Conservation (phyloP, 139 green algal species). For the Picocystis salinarum region DNA sequence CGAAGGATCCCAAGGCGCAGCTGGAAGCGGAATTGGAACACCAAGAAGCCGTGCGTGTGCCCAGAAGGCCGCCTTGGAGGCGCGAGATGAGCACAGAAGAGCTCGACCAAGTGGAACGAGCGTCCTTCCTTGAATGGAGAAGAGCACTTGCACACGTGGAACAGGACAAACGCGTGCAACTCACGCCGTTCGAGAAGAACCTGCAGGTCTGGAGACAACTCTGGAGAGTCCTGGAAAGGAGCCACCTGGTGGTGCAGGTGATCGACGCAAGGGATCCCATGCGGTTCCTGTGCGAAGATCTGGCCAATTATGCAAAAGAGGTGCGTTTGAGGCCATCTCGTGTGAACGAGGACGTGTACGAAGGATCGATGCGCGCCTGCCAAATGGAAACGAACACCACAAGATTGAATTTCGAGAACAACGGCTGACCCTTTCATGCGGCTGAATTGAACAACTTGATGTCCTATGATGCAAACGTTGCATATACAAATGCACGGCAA, state of each 20-base stretch:
- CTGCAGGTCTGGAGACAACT: constrained; percentile 97
- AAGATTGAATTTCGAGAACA: too few relatives aligned
- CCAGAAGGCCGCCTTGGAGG: constrained; percentile 60
- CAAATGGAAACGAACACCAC: too few relatives aligned
- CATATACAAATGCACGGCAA: too few relatives aligned
- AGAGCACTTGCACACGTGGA: constrained; percentile 58
- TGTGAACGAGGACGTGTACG: too few relatives aligned
- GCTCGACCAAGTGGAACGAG: constrained; percentile 53
- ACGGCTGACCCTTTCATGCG: too few relatives aligned
- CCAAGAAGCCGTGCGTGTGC: constrained; percentile 19
- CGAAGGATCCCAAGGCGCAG: constrained; percentile 12
- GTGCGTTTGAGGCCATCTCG: neutral
- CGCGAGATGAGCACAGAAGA: constrained; percentile 42
- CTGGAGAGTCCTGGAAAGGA: constrained; percentile 90
- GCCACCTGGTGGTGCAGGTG: constrained; percentile 84
- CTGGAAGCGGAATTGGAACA: neutral
- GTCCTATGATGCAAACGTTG: too few relatives aligned
- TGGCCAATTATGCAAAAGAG: constrained; percentile 16
- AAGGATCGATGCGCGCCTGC: too few relatives aligned
- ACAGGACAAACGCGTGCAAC: constrained; percentile 59
- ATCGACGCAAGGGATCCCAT: constrained; percentile 86
- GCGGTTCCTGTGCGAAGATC: constrained; percentile 67
- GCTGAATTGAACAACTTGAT: too few relatives aligned
- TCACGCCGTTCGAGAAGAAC: constrained; percentile 99
- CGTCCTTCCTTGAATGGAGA: constrained; percentile 75